These are phyloP conservation scores for Actinomucor elegans DNA, from an alignment of 371 early-diverging fungal species.

Conservation along the genomic window DNA sequence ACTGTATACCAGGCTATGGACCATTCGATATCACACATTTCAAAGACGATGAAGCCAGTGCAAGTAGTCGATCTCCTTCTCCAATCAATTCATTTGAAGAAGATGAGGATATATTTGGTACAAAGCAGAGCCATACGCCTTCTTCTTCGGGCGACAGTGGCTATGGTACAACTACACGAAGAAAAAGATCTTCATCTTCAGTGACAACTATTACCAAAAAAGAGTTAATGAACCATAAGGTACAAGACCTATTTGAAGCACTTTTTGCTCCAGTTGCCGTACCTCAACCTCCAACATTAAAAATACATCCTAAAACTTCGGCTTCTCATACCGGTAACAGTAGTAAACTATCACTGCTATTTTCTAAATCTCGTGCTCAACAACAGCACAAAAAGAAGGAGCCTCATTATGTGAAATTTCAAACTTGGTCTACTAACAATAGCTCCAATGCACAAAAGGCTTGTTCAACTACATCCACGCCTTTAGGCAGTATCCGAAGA, in stretches of 20 bases:
- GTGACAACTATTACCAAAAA: not conserved
- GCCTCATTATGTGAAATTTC: conserved; percentile 21
- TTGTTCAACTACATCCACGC: not conserved
- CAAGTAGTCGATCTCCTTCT: conserved; percentile 1
- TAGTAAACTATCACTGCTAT: conserved; percentile 13
- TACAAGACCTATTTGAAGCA: conserved; percentile 15
- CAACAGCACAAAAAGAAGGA: conserved; percentile 3
- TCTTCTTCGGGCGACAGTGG: conserved; percentile 29
- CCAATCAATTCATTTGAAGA: not conserved
- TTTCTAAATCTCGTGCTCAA: conserved; percentile 5
- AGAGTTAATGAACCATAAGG: no score
- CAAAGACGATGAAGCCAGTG: not conserved
- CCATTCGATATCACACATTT: conserved; percentile 5
- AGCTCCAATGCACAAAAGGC: conserved; percentile 1
- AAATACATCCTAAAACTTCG: conserved; percentile 4
- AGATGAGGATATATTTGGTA: conserved; percentile 8
- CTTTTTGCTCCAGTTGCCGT: conserved; percentile 11
- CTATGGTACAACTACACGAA: conserved; percentile 11
- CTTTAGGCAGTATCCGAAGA: conserved; percentile 1
- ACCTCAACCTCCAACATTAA: not conserved
- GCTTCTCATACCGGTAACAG: not conserved
- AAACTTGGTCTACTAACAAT: conserved; percentile 18
- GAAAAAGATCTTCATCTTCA: conserved; percentile 5
- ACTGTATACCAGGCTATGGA: conserved; percentile 18
- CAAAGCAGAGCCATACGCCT: conserved; percentile 14